These are phyloP conservation scores for Fusarium aywerte DNA, from an alignment of 2,329 filamentous ascomycete genomes.

Conservation along the genomic window DNA sequence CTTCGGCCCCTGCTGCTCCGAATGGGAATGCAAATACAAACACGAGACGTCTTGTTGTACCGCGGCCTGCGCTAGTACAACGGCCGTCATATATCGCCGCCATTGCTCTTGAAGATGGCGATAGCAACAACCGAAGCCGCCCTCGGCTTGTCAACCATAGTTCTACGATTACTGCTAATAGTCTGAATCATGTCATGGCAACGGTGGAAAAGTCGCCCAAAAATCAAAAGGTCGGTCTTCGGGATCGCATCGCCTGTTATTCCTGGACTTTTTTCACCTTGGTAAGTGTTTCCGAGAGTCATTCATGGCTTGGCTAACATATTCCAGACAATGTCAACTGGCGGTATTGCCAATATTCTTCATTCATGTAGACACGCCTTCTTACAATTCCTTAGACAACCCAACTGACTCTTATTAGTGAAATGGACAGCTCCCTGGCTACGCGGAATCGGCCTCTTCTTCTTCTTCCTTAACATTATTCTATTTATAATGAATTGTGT, in stretches of 20 bases:
- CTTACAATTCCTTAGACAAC: background rate
- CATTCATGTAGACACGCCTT: slow-evolving; percentile 47
- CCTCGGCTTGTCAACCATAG: slow-evolving; percentile 23
- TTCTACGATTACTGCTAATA: slow-evolving; percentile 32
- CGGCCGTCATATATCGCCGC: slow-evolving; percentile 34
- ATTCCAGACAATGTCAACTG: slow-evolving; percentile 59
- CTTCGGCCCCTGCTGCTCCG: slow-evolving; percentile 17
- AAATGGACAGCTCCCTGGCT: slow-evolving; percentile 61
- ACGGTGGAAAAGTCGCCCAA: slow-evolving; percentile 43
- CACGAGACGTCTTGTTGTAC: background rate
- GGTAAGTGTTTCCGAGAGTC: slow-evolving; percentile 17
- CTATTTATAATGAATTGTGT: slow-evolving; percentile 72
- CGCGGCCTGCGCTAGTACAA: slow-evolving; percentile 31
- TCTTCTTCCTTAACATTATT: slow-evolving; percentile 71
- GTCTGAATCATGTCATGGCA: slow-evolving; percentile 52
- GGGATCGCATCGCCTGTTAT: slow-evolving; percentile 63
- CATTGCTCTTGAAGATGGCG: slow-evolving; percentile 9
- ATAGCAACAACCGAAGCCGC: slow-evolving; percentile 1
- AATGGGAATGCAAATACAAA: background rate
- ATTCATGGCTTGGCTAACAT: background rate
- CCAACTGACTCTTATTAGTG: slow-evolving; percentile 27
- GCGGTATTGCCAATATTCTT: slow-evolving; percentile 66
- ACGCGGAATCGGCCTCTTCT: slow-evolving; percentile 66
- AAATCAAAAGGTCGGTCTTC: slow-evolving; percentile 55
- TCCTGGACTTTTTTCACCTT: slow-evolving; percentile 83